Conservation (phyloP, 345 rosid species). For the Dipteronia sinensis region DNA sequence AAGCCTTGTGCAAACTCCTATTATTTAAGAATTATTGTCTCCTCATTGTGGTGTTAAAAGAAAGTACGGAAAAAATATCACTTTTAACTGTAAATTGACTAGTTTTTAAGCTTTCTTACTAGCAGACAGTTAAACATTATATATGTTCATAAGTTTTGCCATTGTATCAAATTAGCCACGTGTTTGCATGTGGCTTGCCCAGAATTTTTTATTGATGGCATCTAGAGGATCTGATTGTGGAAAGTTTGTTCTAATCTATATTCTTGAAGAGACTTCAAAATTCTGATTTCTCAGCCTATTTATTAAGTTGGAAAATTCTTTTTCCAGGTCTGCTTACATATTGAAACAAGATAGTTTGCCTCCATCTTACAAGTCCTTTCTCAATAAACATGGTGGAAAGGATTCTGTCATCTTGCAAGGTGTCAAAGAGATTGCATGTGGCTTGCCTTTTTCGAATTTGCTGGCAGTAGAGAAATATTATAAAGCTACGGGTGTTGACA, state of each 20-base stretch:
- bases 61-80: not conserved
- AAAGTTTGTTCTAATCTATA: not conserved
- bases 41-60: not conserved
- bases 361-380: conserved; percentile 88
- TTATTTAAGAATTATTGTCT: no score
- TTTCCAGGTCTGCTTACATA: conserved; percentile 85
- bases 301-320: conserved; percentile 17
- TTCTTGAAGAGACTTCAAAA: not conserved
- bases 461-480: conserved; percentile 66
- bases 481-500: conserved; percentile 65
- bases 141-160: not conserved
- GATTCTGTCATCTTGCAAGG: conserved; percentile 68
- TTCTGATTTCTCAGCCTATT: not conserved
- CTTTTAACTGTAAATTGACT: not conserved
- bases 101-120: not conserved
- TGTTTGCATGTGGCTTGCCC: not conserved
- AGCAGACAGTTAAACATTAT: not conserved
- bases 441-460: conserved; percentile 69
- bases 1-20: not conserved
- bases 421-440: conserved; percentile 69
- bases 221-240: not conserved
- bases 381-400: conserved; percentile 88
- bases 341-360: conserved; percentile 89
- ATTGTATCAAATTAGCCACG: not conserved
- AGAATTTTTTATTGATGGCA: not conserved